Percentiles rank a stretch among this genome's conserved stretches.
Conservation (phyloP, 1,284 basidiomycete species). For the Phellinidium pouzarii region DNA sequence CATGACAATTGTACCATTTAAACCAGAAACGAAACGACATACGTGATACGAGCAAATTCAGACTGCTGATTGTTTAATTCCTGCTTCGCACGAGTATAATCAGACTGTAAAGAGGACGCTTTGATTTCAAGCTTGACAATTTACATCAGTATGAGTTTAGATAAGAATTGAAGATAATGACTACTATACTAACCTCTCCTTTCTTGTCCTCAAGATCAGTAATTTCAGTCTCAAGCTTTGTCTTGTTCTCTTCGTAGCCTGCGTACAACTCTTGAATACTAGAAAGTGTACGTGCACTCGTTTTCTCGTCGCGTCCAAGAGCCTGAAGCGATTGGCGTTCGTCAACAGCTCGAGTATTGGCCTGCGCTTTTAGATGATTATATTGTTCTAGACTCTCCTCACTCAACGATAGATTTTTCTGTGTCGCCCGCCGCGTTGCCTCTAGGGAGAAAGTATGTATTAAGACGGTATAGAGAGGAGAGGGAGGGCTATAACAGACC, state of each 20-base stretch:
- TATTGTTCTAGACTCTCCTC: constrained; percentile 88
- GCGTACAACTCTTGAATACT: constrained; percentile 66
- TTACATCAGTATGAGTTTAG: constrained; percentile 5
- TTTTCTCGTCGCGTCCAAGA: constrained; percentile 80
- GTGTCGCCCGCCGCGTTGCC: constrained; percentile 67
- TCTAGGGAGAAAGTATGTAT: constrained; percentile 40
- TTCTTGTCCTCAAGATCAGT: constrained; percentile 49
- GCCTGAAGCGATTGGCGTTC: constrained; percentile 86
- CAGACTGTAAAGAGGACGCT: constrained; percentile 36
- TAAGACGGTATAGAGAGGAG: constrained; percentile 5
- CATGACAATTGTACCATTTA: neutral
- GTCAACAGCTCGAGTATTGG: constrained; percentile 73
- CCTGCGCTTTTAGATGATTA: constrained; percentile 73
- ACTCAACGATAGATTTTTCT: constrained; percentile 72
- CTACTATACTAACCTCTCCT: constrained; percentile 40
- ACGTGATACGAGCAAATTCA: constrained; percentile 70
- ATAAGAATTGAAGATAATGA: neutral
- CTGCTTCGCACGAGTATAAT: constrained; percentile 54
- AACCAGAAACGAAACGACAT: constrained; percentile 24
- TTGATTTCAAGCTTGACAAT: constrained; percentile 12
- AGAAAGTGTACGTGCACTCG: constrained; percentile 55
- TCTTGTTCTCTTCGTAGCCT: constrained; percentile 55
- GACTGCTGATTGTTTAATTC: constrained; percentile 72
- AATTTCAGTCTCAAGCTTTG: constrained; percentile 58
- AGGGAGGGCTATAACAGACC: constrained; percentile 35